Percentiles rank a stretch among this genome's conserved stretches.
These are phyloP conservation scores for Zygosaccharomyces pseudobailii DNA, from an alignment of 1,139 yeast species.

Conservation along the genomic window DNA sequence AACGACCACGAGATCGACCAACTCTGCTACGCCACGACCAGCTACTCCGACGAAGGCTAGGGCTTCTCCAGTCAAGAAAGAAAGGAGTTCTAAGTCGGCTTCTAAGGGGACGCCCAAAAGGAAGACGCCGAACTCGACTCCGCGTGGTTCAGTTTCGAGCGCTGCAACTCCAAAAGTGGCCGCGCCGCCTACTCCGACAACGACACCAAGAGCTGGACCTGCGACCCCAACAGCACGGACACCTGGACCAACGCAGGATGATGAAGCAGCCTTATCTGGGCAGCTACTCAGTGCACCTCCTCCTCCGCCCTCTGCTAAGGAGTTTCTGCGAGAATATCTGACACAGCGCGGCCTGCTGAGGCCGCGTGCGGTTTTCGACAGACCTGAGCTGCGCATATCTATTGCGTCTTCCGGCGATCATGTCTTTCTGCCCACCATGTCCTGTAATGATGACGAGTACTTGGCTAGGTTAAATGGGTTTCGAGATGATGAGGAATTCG, in stretches of 20 bases:
- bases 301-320: slow-evolving; percentile 10
- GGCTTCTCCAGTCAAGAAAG: not conserved
- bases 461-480: slow-evolving; percentile 28
- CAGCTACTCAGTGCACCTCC: not conserved
- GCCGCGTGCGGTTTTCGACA: slow-evolving; percentile 17
- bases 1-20: not conserved
- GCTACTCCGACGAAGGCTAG: not conserved
- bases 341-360: slow-evolving; percentile 28
- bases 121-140: not conserved
- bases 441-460: slow-evolving; percentile 32
- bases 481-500: slow-evolving; percentile 10
- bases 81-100: not conserved
- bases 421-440: slow-evolving; percentile 31
- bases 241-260: not conserved
- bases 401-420: slow-evolving; percentile 32
- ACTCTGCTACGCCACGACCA: not conserved
- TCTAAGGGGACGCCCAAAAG: not conserved
- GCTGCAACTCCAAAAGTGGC: not conserved
- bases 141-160: not conserved
- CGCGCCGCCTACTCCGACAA: not conserved
- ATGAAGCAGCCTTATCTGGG: not conserved
- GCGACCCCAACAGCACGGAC: slow-evolving; percentile 1
- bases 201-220: not conserved
- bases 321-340: slow-evolving; percentile 22
- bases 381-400: slow-evolving; percentile 17